These are phyloP conservation scores for Clonostachys sp. DNA, from an alignment of 2,329 filamentous ascomycete genomes.

Conservation along the genomic window DNA sequence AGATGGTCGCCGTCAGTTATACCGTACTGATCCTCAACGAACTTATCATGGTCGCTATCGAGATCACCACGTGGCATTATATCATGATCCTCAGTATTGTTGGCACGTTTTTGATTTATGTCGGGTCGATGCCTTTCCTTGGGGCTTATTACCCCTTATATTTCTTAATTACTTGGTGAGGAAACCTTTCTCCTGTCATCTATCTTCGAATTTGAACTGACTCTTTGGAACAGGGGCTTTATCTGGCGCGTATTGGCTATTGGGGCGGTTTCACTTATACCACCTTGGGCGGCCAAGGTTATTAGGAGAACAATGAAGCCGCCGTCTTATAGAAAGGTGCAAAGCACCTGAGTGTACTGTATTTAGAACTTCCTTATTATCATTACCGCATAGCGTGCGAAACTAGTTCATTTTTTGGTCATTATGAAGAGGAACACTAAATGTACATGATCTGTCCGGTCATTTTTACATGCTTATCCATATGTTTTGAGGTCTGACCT, in stretches of 20 bases:
- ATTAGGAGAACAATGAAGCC: conserved; percentile 83
- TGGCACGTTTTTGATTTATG: conserved; percentile 76
- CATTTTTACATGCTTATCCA: neutral
- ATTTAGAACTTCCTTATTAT: neutral
- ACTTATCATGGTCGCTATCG: conserved; percentile 92
- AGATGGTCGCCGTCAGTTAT: conserved; percentile 88
- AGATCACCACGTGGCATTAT: conserved; percentile 95
- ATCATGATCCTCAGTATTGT: conserved; percentile 83
- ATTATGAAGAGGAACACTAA: no score
- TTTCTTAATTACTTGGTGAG: conserved; percentile 69
- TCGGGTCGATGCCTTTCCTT: conserved; percentile 80
- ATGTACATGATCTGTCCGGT: neutral
- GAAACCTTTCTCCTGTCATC: conserved; percentile 4
- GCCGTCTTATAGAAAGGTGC: conserved; percentile 92
- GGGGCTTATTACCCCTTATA: conserved; percentile 83
- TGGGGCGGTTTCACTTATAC: conserved; percentile 73
- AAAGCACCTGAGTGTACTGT: conserved; percentile 45
- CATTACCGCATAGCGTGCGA: neutral
- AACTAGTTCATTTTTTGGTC: neutral
- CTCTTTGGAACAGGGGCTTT: conserved; percentile 58
- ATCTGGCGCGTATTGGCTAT: conserved; percentile 85
- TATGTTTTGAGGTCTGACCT: neutral
- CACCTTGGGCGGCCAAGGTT: conserved; percentile 82
- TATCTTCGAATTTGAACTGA: neutral
- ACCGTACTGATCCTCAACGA: conserved; percentile 92